phyloP scores from a whole-genome alignment of 768 basidiomycete species.

The Boletus reticulatus region DNA sequence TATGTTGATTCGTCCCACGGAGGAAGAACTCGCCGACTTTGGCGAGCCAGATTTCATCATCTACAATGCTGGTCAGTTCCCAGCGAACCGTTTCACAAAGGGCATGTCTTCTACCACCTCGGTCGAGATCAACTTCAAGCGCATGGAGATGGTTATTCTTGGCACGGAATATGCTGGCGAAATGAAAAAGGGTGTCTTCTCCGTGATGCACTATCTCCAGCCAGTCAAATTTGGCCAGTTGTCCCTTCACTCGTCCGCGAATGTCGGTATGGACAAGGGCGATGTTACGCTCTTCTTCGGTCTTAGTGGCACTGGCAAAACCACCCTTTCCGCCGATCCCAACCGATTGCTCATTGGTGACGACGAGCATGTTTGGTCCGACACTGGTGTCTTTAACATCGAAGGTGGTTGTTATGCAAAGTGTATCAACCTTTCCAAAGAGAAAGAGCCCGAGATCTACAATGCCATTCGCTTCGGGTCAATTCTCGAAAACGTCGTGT shows the following conservation, averaged over 20 bases:
- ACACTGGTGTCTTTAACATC: constrained; percentile 99
- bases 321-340: constrained; percentile 96
- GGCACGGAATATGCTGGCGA: constrained; percentile 98
- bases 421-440: constrained; percentile 91
- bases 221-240: constrained; percentile 98
- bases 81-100: constrained; percentile 99
- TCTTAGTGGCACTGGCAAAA: constrained; percentile 97
- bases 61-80: constrained; percentile 99
- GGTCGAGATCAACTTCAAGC: constrained; percentile 99
- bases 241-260: constrained; percentile 96
- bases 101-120: constrained; percentile 99
- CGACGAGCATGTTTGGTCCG: constrained; percentile 99
- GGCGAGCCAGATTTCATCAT: constrained; percentile 99
- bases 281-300: constrained; percentile 99
- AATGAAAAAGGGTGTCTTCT: constrained; percentile 99
- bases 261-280: constrained; percentile 82
- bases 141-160: constrained; percentile 99
- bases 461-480: constrained; percentile 93
- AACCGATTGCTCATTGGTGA: constrained; percentile 93
- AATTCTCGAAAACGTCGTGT: constrained; percentile 99
- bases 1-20: constrained; percentile 98
- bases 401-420: constrained; percentile 99
- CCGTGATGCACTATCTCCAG: constrained; percentile 99
- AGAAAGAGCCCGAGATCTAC: constrained; percentile 98
- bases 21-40: constrained; percentile 89